Evolutionary conservation across 108 stramenopile genomes (phyloP), one percentile per base, ranked within the genome.

Genomic region (Bacterosira constricta): DNA sequence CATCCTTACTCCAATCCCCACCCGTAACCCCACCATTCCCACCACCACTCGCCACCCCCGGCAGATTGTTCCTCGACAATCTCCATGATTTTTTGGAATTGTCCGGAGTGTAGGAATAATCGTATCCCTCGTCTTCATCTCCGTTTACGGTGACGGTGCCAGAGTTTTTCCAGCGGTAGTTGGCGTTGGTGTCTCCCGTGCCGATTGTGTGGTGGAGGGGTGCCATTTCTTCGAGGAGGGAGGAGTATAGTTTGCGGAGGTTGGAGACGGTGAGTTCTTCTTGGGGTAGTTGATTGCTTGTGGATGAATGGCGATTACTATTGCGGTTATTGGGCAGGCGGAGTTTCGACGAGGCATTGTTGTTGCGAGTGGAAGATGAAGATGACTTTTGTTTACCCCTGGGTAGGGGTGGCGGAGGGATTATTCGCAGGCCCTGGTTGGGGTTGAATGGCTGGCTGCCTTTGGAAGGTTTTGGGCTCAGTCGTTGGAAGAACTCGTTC

Each of bases 31-130:
- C 74, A 36, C 56, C 74, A 0, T 27, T 63, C 39, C 47, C 50
- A 20, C 31, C 32, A 11, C 55, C 52, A 42, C 39, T 7, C 13
- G 29, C n/a, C 56, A 32, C 13, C 12, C 35, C 54, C 54, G 6
- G 11, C 29, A 27, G 17, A 18, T 17, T 31, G 26, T 1, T 31
- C 7, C 41, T 10, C 25, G 50, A 5, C 34, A 77, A 42, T 27
- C 62, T 54, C 68, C 76, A 76, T 0, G 45, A 50, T 17, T 70
- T 51, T 26, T 70, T 49, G 42, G 63, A 46, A 38, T 70, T 20
- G 31, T 79, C 69, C 17, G 77, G 77, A n/a, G 64, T 66, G 27
- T 71, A 79, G 0, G 63, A 52, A 45, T 79, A 79, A 46, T 79
- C 77, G 29, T 71, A 79, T 17, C 69, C 69, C 25, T 32, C 56